These are phyloP conservation scores for Hygrophorus russula DNA, from an alignment of 768 basidiomycete species.

Conservation along the genomic window DNA sequence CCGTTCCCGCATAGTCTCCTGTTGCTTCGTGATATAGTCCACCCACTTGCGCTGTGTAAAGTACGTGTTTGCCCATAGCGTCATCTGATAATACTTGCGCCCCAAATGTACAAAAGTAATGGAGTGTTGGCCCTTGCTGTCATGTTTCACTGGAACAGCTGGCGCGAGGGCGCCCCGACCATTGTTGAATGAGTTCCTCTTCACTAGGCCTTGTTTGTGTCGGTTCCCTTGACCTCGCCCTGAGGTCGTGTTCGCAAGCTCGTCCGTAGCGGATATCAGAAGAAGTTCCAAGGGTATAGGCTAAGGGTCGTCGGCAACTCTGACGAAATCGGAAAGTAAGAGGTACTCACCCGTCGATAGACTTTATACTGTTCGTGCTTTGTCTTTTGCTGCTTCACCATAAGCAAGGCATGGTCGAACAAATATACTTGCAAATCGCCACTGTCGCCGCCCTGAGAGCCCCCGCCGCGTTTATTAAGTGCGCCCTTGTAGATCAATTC, in stretches of 20 bases:
- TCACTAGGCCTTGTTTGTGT: slow-evolving; percentile 33
- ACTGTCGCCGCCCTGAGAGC: slow-evolving; percentile 39
- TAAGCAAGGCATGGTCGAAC: slow-evolving; percentile 92
- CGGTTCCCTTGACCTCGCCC: slow-evolving; percentile 25
- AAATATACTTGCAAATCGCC: slow-evolving; percentile 50
- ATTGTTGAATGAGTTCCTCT: slow-evolving; percentile 31
- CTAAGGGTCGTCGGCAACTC: slow-evolving; percentile 28
- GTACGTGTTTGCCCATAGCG: slow-evolving; percentile 83
- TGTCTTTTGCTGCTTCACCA: slow-evolving; percentile 78
- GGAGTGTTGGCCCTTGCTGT: slow-evolving; percentile 76
- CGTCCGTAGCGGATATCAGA: slow-evolving; percentile 69
- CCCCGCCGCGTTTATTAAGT: slow-evolving; percentile 84
- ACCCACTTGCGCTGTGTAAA: slow-evolving; percentile 89
- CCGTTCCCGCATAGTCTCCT: slow-evolving; percentile 71
- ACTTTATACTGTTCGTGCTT: slow-evolving; percentile 88
- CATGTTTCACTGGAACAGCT: slow-evolving; percentile 40
- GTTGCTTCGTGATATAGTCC: slow-evolving; percentile 84
- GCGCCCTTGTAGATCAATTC: slow-evolving; percentile 88
- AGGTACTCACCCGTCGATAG: slow-evolving; percentile 67
- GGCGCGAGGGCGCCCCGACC: slow-evolving; percentile 29
- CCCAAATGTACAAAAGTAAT: slow-evolving; percentile 94
- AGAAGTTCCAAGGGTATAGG: slow-evolving; percentile 95
- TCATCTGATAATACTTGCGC: slow-evolving; percentile 82
- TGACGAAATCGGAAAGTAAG: slow-evolving; percentile 2
- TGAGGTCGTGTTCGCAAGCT: slow-evolving; percentile 29